These are phyloP conservation scores for Trypanosoma vivax DNA, from an alignment of 208 protist species.

Conservation along the genomic window DNA sequence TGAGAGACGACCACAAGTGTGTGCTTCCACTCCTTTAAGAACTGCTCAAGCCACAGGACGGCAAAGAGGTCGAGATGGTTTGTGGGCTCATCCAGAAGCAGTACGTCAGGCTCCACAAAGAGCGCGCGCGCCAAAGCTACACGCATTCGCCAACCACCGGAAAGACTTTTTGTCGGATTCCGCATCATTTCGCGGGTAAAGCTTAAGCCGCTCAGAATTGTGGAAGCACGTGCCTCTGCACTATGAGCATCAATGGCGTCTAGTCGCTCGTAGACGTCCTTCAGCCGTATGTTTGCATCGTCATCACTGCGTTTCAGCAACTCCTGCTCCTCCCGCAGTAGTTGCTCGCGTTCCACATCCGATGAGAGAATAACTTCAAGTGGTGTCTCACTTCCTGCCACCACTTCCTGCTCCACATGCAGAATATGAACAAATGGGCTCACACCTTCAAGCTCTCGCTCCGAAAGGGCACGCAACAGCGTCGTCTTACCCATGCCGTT, in stretches of 20 bases:
- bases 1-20: conserved; percentile 98
- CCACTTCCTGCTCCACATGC: conserved; percentile 97
- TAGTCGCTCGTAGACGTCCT: conserved; percentile 93
- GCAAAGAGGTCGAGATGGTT: conserved; percentile 98
- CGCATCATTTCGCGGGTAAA: conserved; percentile 94
- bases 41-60: conserved; percentile 97
- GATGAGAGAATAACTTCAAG: conserved; percentile 86
- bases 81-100: conserved; percentile 96
- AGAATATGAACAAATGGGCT: conserved; percentile 95
- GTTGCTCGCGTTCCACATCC: conserved; percentile 88
- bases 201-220: conserved; percentile 90
- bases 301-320: conserved; percentile 78
- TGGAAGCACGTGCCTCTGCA: conserved; percentile 79
- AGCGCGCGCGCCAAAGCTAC: conserved; percentile 95
- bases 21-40: conserved; percentile 91
- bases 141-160: conserved; percentile 98
- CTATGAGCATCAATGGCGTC: conserved; percentile 94
- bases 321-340: conserved; percentile 90
- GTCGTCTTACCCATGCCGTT: conserved; percentile 94
- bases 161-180: conserved; percentile 75
- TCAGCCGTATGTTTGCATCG: conserved; percentile 70
- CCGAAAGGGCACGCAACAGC: conserved; percentile 91
- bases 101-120: conserved; percentile 93
- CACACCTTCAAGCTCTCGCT: conserved; percentile 90
- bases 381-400: conserved; percentile 69